Evolutionary conservation across 2,329 filamentous ascomycete species (phyloP).

Genomic region (Venturia pyrina): DNA sequence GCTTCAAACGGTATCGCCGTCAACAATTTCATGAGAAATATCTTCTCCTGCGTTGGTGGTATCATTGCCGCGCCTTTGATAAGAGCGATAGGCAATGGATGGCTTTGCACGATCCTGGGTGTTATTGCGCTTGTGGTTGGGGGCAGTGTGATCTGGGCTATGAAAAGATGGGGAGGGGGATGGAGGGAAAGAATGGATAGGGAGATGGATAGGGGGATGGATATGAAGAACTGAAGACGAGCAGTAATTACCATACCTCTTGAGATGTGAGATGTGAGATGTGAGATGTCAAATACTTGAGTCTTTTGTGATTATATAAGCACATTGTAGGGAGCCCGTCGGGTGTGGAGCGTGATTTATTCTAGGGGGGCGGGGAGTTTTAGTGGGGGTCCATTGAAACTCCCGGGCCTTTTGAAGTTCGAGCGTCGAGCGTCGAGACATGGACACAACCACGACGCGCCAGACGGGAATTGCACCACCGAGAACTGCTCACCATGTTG

Average conservation of each 20-base stretch:
- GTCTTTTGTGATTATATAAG: too few relatives aligned
- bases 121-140: slow-evolving; percentile 40
- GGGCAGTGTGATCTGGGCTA: slow-evolving; percentile 46
- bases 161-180: slow-evolving; percentile 48
- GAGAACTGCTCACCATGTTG: neutral
- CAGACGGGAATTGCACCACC: neutral
- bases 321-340: too few relatives aligned
- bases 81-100: slow-evolving; percentile 27
- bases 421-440: too few relatives aligned
- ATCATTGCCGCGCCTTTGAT: slow-evolving; percentile 27
- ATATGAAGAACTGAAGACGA: too few relatives aligned
- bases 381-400: too few relatives aligned
- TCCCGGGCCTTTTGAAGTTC: too few relatives aligned
- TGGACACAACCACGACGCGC: neutral
- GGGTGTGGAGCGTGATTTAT: too few relatives aligned
- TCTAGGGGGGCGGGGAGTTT: too few relatives aligned
- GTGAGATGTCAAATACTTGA: too few relatives aligned
- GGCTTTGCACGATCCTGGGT: slow-evolving; percentile 29
- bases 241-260: too few relatives aligned
- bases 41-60: slow-evolving; percentile 27
- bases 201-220: too few relatives aligned
- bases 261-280: too few relatives aligned
- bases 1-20: slow-evolving; percentile 28
- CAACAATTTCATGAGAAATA: slow-evolving; percentile 30
- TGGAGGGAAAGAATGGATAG: slow-evolving; percentile 56